Base-by-base conservation (phyloP, 2,329 filamentous ascomycete species). In the Xylariaceae sp. region DNA sequence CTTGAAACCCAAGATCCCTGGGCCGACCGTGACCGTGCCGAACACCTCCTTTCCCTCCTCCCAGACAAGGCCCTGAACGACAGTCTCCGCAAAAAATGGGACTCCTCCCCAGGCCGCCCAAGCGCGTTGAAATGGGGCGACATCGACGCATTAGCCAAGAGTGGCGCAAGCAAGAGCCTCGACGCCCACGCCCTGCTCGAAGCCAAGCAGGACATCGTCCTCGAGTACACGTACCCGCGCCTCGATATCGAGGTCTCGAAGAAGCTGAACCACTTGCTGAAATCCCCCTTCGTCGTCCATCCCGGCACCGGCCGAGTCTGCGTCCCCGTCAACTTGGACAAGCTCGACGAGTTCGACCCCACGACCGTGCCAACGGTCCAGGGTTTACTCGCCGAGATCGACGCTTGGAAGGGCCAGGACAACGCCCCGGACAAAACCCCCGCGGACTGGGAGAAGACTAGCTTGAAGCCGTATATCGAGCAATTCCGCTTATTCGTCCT, bases 161-260 rank as follows among this genome's bases (percentile, higher is more conserved):
- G 85, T 0, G 87, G 88, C 32, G 83, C 83, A 26, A 84, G 84
- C 54, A 87, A 84, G 65, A 78, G 80, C 9, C 80, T 96, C n/a
- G 86, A 94, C 62, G 71, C 84, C 0, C 83, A 80, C 58, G 83
- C 86, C 2, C 79, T 99, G 12, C 80, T 87, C 8, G 89, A 96
- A 65, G 90, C 91, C 19, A 97, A 96, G 73, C 91, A 96, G 70
- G 94, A 97, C 68, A 88, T 99, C 57, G 86, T 97, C 3, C 82
- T 99, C 29, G 94, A 99, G 73, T 97, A 99, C 74, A 96, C 94
- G 6, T 99, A 99, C 71, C 94, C 94, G 2, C 87, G 94, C 37
- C 87, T 99, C 51, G 94, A 99, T 77, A 92, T 94, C 57, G 91
- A 96, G 71, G 94, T 99, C 68, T 94, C 88, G 68, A 97, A 97